These are phyloP conservation scores for Talaromyces albobiverticillius DNA, from an alignment of 2,329 filamentous ascomycete species.

Conservation along the genomic window DNA sequence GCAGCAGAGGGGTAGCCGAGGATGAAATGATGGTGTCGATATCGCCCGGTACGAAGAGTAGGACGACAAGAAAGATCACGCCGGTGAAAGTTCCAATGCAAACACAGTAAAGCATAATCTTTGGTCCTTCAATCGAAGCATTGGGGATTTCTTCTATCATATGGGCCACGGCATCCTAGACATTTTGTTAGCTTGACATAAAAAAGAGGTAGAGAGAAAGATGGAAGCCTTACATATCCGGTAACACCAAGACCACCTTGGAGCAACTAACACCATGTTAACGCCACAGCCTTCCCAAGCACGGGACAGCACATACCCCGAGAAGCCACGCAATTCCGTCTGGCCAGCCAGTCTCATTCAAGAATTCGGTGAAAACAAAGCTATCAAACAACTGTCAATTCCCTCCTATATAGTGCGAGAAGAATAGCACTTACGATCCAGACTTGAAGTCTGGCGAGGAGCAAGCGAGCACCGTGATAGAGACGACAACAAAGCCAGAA, in stretches of 20 bases:
- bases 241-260: constrained; percentile 54
- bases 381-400: constrained; percentile 19
- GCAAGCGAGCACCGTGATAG: constrained; percentile 65
- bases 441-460: constrained; percentile 63
- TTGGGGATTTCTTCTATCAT: constrained; percentile 53
- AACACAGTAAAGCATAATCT: constrained; percentile 65
- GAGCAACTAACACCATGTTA: constrained; percentile 32
- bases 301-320: constrained; percentile 29
- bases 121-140: constrained; percentile 56
- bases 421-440: constrained; percentile 50
- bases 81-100: constrained; percentile 62
- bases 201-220: background rate
- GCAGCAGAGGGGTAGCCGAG: constrained; percentile 56
- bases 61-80: constrained; percentile 59
- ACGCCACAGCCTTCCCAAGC: background rate
- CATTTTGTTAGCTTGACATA: constrained; percentile 10
- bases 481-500: constrained; percentile 66
- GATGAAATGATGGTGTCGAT: constrained; percentile 56
- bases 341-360: constrained; percentile 68
- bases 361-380: constrained; percentile 61
- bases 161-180: constrained; percentile 44
- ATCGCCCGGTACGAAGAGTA: constrained; percentile 63
- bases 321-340: constrained; percentile 57
- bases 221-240: constrained; percentile 44
- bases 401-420: background rate